These are phyloP conservation scores for Wickerhamomyces pijperi DNA, from an alignment of 805 yeast genomes.

Conservation along the genomic window DNA sequence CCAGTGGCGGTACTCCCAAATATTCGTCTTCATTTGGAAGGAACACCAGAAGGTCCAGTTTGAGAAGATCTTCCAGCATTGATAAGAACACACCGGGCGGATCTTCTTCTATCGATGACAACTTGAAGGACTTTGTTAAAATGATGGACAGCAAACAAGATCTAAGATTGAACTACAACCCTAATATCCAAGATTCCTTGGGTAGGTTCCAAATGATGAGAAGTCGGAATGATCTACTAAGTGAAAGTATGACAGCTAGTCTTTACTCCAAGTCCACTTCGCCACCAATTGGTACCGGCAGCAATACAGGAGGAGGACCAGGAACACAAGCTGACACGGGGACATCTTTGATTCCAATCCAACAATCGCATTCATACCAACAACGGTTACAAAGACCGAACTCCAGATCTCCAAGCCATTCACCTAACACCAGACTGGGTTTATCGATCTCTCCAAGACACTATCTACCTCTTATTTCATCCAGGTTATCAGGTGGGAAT, in stretches of 20 bases:
- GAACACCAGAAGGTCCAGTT: conserved; percentile 40
- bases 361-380: not conserved
- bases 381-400: conserved; percentile 5
- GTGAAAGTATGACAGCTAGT: conserved; percentile 46
- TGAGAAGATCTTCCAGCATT: conserved; percentile 22
- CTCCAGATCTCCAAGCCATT: conserved; percentile 23
- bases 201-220: conserved; percentile 40
- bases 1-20: conserved; percentile 40
- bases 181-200: conserved; percentile 33
- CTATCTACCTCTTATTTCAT: conserved; percentile 17
- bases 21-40: conserved; percentile 68
- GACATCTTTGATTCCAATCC: not conserved
- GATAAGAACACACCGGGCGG: conserved; percentile 18
- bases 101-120: conserved; percentile 37
- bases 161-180: conserved; percentile 23
- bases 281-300: conserved; percentile 7
- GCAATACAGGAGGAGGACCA: too few relatives aligned
- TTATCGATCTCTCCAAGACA: not conserved
- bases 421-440: not conserved
- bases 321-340: too few relatives aligned
- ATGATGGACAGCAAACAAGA: conserved; percentile 58
- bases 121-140: conserved; percentile 58
- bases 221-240: conserved; percentile 40
- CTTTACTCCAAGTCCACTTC: conserved; percentile 20
- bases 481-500: conserved; percentile 17